phyloP scores from a whole-genome alignment of 345 rosid species.

The Triadica sebifera region DNA sequence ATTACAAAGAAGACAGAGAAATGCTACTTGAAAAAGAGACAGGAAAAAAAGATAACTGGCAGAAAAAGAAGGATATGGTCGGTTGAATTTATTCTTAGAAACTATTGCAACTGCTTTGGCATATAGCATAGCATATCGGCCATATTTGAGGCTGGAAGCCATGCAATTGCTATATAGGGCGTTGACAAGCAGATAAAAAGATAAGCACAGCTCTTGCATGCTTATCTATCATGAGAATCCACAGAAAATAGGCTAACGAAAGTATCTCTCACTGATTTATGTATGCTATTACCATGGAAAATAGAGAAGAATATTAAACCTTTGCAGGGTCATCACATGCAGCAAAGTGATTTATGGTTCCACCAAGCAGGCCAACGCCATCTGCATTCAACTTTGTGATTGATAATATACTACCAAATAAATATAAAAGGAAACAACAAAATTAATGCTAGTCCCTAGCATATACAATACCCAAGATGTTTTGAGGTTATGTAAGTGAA shows the following conservation, averaged over 20 bases:
- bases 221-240: neutral
- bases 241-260: neutral
- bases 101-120: neutral
- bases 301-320: conserved; percentile 48
- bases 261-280: neutral
- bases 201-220: neutral
- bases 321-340: conserved; percentile 67
- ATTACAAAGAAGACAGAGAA: neutral
- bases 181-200: neutral
- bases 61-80: neutral
- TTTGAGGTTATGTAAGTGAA: neutral
- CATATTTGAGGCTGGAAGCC: neutral
- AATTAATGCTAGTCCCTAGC: neutral
- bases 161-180: neutral
- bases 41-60: neutral
- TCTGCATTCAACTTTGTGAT: conserved; percentile 44
- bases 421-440: conserved; percentile 7
- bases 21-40: no score
- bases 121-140: neutral
- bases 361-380: conserved; percentile 98
- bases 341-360: conserved; percentile 73
- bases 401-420: neutral
- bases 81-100: neutral
- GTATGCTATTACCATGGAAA: neutral
- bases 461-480: neutral